Base-by-base conservation (phyloP, 2,329 filamentous ascomycete species). In the Curvularia spicifera region DNA sequence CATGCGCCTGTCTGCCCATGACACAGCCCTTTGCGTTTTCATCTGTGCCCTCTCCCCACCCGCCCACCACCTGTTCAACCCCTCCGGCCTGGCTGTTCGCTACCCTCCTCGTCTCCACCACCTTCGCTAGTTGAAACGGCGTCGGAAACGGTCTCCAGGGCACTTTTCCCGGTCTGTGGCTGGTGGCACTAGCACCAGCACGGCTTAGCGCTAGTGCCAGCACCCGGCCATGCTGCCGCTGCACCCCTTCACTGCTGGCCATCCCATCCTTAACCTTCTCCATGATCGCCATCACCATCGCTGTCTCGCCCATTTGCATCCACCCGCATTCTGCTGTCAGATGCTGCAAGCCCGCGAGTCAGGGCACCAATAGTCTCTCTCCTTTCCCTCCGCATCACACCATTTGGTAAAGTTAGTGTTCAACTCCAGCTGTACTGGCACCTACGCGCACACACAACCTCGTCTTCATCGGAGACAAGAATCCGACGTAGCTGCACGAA, bases 201-300 rank as follows among this genome's bases (percentile, higher is more conserved):
- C 40, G 28, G 26, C 26, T 28, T 28, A 28, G 26, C 12, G 20
- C 28, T 28, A 28, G 29, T 12, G 20, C 29, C 20, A 26, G 31
- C 6, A n/a, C 13, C 33, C 33, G 33, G 33, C 33, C 33, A 1
- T 37, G 33, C 33, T 37, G 33, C 13, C 13, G 18, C 31, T 33
- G 10, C 31, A 15, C 31, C 31, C 31, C 31, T 33, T 33, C 31
- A 15, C 31, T 13, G 10, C 31, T 33, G 31, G 2, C 24, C 37
- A 10, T 20, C 26, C 8, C 26, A 28, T 8, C 26, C 28, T 37
- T 43, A 39, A 37, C 29, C 40, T 35, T 35, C 20, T 45, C 15
- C 15, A 35, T 9, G 39, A 52, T 45, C 50, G 29, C 35, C 50
- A 35, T 44, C 50, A 45, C 31, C 31, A 45, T 33, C 42, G 33